Evolutionary conservation across 768 basidiomycete genomes (phyloP).

Genomic region (Trametes punicea): DNA sequence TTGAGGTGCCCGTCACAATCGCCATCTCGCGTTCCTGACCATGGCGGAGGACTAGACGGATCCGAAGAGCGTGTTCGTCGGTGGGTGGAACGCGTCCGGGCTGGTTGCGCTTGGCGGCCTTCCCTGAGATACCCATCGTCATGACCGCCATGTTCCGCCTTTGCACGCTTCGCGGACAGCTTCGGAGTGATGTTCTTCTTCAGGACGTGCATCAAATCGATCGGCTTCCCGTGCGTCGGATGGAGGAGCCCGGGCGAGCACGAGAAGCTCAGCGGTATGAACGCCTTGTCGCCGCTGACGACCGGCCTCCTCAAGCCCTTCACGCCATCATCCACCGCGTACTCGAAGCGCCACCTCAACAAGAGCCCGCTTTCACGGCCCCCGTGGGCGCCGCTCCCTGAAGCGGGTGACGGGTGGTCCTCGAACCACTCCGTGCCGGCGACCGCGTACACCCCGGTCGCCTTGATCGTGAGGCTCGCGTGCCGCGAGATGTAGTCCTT

Average conservation of each 20-base stretch:
- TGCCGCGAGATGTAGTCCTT: slow-evolving; percentile 76
- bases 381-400: not conserved
- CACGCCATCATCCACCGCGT: slow-evolving; percentile 63
- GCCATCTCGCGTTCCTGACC: not conserved
- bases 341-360: slow-evolving; percentile 76
- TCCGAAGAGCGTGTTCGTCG: slow-evolving; percentile 13
- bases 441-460: slow-evolving; percentile 74
- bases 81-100: not conserved
- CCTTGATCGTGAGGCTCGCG: slow-evolving; percentile 63
- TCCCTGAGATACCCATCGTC: too few species aligned
- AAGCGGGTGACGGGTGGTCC: not conserved
- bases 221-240: slow-evolving; percentile 54
- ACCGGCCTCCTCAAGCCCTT: slow-evolving; percentile 29
- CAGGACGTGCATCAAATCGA: slow-evolving; percentile 66
- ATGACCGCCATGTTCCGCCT: not conserved
- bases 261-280: slow-evolving; percentile 71
- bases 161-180: slow-evolving; percentile 45
- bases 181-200: slow-evolving; percentile 69
- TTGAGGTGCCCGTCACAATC: not conserved
- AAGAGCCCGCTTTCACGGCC: slow-evolving; percentile 32
- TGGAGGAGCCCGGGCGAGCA: slow-evolving; percentile 69
- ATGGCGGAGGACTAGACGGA: not conserved
- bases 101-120: too few species aligned
- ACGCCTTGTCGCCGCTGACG: slow-evolving; percentile 56
- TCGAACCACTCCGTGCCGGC: slow-evolving; percentile 55